These are phyloP conservation scores for Aureobasidium subglaciale DNA, from an alignment of 2,329 filamentous ascomycete species.

Conservation along the genomic window DNA sequence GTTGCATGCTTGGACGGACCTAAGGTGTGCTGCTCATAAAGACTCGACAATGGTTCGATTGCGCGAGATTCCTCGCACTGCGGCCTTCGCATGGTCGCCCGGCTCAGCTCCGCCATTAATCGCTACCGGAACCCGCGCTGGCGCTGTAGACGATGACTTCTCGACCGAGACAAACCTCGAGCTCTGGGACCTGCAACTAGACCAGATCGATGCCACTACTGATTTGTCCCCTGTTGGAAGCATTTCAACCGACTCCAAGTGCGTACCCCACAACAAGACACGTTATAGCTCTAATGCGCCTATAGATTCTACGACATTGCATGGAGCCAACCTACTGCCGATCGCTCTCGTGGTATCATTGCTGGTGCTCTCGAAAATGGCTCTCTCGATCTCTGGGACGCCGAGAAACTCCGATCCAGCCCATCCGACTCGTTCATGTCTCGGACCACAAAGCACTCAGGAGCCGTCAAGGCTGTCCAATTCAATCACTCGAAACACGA, in stretches of 20 bases:
- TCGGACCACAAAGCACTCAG: conserved; percentile 81
- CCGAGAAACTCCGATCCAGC: conserved; percentile 53
- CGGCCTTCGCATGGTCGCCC: conserved; percentile 94
- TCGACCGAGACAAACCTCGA: conserved; percentile 95
- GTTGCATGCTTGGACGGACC: conserved; percentile 2
- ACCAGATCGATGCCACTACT: conserved; percentile 64
- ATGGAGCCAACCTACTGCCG: conserved; percentile 76
- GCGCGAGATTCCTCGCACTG: conserved; percentile 92
- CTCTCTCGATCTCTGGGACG: conserved; percentile 88
- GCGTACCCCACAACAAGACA: conserved; percentile 7
- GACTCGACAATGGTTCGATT: conserved; percentile 72
- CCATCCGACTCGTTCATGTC: conserved; percentile 70
- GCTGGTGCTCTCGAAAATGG: conserved; percentile 94
- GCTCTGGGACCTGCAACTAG: conserved; percentile 87
- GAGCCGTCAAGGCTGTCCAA: conserved; percentile 87
- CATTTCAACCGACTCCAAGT: conserved; percentile 86
- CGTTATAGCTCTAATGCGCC: background rate
- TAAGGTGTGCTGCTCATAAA: conserved; percentile 1
- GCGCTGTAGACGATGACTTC: conserved; percentile 93
- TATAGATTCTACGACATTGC: conserved; percentile 91
- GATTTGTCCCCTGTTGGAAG: conserved; percentile 82
- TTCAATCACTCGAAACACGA: conserved; percentile 93
- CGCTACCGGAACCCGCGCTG: conserved; percentile 88
- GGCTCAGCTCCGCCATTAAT: conserved; percentile 71
- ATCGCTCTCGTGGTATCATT: conserved; percentile 79